These are phyloP conservation scores for Colletotrichum cuscutae DNA, from an alignment of 2,329 filamentous ascomycete species.

Conservation along the genomic window DNA sequence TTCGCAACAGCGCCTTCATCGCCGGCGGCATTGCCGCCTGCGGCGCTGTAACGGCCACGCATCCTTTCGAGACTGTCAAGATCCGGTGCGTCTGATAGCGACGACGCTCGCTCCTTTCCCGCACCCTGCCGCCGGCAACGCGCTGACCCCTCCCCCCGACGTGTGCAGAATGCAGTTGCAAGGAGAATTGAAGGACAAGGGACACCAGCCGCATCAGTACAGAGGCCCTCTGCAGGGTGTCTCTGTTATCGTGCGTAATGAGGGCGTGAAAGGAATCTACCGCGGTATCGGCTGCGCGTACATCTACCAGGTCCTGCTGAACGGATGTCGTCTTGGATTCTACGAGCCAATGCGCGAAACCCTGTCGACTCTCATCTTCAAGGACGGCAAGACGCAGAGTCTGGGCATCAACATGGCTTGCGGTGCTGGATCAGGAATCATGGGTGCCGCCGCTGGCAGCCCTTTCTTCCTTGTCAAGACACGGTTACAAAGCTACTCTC, in stretches of 20 bases:
- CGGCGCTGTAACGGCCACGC: conserved; percentile 95
- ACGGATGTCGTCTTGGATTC: conserved; percentile 95
- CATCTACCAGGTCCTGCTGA: conserved; percentile 94
- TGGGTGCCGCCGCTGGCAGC: conserved; percentile 91
- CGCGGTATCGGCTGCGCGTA: conserved; percentile 93
- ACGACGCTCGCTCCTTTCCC: not conserved
- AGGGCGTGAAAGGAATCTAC: conserved; percentile 86
- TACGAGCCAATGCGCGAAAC: conserved; percentile 91
- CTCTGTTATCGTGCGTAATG: conserved; percentile 88
- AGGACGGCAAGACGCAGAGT: conserved; percentile 80
- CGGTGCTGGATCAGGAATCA: conserved; percentile 86
- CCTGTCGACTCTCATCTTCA: conserved; percentile 76
- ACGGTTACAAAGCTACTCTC: conserved; percentile 90
- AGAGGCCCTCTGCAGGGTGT: conserved; percentile 92
- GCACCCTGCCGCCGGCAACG: conserved; percentile 29
- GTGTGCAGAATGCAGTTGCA: conserved; percentile 85
- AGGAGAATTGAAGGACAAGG: conserved; percentile 90
- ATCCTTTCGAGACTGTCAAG: conserved; percentile 99
- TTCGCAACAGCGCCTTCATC: conserved; percentile 79
- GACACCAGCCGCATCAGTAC: conserved; percentile 88
- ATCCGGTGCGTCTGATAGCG: conserved; percentile 74
- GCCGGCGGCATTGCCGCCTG: conserved; percentile 97
- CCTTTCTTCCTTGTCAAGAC: conserved; percentile 99
- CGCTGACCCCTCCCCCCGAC: conserved; percentile 16
- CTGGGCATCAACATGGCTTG: conserved; percentile 94